These are phyloP conservation scores for Fusarium oligoseptatum DNA, from an alignment of 2,329 filamentous ascomycete species.

Conservation along the genomic window DNA sequence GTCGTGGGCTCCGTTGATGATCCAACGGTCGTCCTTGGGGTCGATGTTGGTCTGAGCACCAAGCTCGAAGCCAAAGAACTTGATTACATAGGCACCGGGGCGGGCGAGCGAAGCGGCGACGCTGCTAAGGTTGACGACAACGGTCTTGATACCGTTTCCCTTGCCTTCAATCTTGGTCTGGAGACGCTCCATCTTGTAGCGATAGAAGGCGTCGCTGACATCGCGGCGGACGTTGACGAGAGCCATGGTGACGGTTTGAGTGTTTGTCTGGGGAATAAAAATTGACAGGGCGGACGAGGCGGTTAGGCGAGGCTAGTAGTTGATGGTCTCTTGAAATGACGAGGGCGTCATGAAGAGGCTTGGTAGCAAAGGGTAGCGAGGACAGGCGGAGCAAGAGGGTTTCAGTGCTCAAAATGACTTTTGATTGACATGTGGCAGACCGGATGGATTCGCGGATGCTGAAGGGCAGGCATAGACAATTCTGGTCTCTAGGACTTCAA, in stretches of 20 bases:
- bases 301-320: conserved; percentile 34
- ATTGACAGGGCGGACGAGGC: conserved; percentile 19
- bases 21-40: conserved; percentile 98
- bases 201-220: conserved; percentile 98
- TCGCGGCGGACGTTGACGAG: conserved; percentile 98
- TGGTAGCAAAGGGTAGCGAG: conserved; percentile 50
- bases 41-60: conserved; percentile 99
- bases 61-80: conserved; percentile 99
- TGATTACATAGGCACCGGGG: conserved; percentile 95
- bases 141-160: conserved; percentile 99
- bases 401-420: conserved; percentile 68
- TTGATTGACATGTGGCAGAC: conserved; percentile 69
- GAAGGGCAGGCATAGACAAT: conserved; percentile 69
- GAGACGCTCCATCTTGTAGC: conserved; percentile 99
- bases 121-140: conserved; percentile 96
- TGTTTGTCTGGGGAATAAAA: conserved; percentile 34
- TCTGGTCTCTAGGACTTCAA: conserved; percentile 70
- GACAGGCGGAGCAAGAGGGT: conserved; percentile 58
- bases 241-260: conserved; percentile 80
- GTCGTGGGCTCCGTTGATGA: conserved; percentile 99
- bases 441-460: conserved; percentile 61
- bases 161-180: conserved; percentile 99
- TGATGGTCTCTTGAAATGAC: conserved; percentile 39
- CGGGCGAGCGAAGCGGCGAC: conserved; percentile 93
- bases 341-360: conserved; percentile 57